Base-by-base conservation (phyloP, 805 yeast species). In the Candida pini region DNA sequence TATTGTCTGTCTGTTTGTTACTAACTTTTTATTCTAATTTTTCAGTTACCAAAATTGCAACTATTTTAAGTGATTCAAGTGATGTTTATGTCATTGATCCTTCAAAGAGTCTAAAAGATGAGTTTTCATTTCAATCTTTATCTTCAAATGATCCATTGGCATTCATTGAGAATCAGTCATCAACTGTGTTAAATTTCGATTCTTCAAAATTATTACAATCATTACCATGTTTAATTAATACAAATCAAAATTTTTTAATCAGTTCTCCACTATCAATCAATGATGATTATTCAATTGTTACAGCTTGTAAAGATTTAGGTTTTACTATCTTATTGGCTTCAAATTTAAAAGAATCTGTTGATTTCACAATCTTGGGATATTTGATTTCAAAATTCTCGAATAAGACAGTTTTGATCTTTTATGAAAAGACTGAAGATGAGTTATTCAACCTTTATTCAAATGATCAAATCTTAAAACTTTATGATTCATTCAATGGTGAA, bases 401-500 rank as follows among this genome's bases (percentile, higher is more conserved):
- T 5, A 65, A 62, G 32, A 74, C 92, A 1, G 86, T 84, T 4
- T 66, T 88, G 40, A 95, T 88, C 60, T 83, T 88, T 54, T 80
- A 71, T 53, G 54, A 62, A 14, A 36, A 45, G 21, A 26, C 41
- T 23, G 36, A 48, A 4, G 35, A 31, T 3, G 41, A 33, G 3
- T 16, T 26, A 2, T 22, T 45, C 9, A 37, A 40, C 22, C 26
- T 38, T 2, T 28, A 40, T 22, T 22, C 31, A 10, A 30, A 26
- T 9, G 27, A 32, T 10, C 33, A 32, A 12, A 28, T 48, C 20
- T 27, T 31, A 22, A 26, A 28, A 10, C 14, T 32, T 10, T 43
- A 44, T 29, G 47, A 45, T 10, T 42, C 48, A 9, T 48, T 56
- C 23, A 29, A 27, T n/a, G 62, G 60, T 13, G 44, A 44, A 19